Evolutionary conservation across 2,329 filamentous ascomycete species (phyloP).

Genomic region (Fusarium robinianum): DNA sequence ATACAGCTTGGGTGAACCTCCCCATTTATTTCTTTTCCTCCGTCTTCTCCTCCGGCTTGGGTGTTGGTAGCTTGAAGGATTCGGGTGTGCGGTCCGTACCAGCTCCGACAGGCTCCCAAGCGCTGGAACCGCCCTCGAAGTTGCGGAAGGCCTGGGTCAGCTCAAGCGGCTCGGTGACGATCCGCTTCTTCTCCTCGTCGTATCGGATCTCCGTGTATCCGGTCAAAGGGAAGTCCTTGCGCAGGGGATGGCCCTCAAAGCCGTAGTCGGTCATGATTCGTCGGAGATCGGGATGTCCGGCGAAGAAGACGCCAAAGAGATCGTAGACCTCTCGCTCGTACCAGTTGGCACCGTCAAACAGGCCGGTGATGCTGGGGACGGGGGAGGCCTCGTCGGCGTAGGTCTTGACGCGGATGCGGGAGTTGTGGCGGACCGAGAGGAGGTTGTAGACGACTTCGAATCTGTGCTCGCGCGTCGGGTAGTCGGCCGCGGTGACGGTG

Average conservation of each 20-base stretch:
- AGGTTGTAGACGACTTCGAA: constrained; percentile 99
- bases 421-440: constrained; percentile 93
- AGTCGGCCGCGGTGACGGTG: constrained; percentile 93
- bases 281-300: constrained; percentile 90
- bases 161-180: constrained; percentile 96
- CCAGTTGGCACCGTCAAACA: constrained; percentile 98
- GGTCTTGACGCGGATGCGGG: constrained; percentile 96
- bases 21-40: constrained; percentile 85
- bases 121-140: constrained; percentile 85
- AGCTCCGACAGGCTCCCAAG: constrained; percentile 67
- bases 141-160: constrained; percentile 98
- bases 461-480: constrained; percentile 90
- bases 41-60: constrained; percentile 91
- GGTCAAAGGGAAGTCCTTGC: constrained; percentile 97
- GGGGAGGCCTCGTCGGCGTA: constrained; percentile 96
- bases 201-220: constrained; percentile 98
- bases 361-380: constrained; percentile 81
- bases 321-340: constrained; percentile 98
- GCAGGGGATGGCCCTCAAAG: constrained; percentile 94
- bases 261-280: constrained; percentile 99
- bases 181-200: constrained; percentile 99
- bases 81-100: constrained; percentile 82
- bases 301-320: constrained; percentile 96
- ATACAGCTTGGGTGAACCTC: constrained; percentile 37
- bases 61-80: constrained; percentile 89